Evolutionary conservation across 495 filamentous ascomycete genomes (phyloP).

Genomic region (Penicilliopsis zonata): DNA sequence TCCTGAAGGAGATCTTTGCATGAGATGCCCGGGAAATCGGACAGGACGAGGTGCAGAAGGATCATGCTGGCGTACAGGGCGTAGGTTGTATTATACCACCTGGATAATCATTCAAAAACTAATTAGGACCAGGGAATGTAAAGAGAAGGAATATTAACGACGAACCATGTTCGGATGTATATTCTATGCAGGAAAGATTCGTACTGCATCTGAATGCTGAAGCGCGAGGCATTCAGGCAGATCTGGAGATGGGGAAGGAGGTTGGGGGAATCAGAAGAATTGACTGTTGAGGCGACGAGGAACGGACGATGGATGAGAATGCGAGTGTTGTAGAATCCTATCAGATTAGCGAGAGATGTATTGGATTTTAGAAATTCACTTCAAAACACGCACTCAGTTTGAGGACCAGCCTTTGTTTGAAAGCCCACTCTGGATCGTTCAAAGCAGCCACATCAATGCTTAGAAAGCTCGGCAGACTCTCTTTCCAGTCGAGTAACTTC

Average conservation of each 20-base stretch:
- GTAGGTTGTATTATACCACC: conserved; percentile 22
- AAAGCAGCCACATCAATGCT: conserved; percentile 9
- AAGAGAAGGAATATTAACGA: background rate
- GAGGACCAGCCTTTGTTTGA: conserved; percentile 17
- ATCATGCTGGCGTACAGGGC: conserved; percentile 17
- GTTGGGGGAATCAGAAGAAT: conserved; percentile 2
- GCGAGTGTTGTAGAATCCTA: conserved; percentile 17
- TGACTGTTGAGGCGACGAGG: conserved; percentile 9
- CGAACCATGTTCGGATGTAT: conserved; percentile 17
- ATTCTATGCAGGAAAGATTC: conserved; percentile 17
- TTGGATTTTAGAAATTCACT: no score
- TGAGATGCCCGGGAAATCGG: conserved; percentile 10
- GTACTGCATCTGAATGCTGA: conserved; percentile 17
- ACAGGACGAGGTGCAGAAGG: conserved; percentile 10
- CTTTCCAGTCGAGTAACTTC: conserved; percentile 11
- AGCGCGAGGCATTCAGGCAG: conserved; percentile 12
- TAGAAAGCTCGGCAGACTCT: conserved; percentile 7
- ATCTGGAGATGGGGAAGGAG: conserved; percentile 9
- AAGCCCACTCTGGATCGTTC: conserved; percentile 16
- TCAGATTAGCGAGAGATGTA: no score
- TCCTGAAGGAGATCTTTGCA: conserved; percentile 9
- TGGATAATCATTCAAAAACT: background rate
- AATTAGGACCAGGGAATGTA: background rate
- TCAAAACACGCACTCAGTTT: conserved; percentile 6
- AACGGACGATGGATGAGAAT: conserved; percentile 16